Percentiles rank a stretch among this genome's conserved stretches.
phyloP scores from a whole-genome alignment of 257 asterid genomes.

The Gentiana dahurica region DNA sequence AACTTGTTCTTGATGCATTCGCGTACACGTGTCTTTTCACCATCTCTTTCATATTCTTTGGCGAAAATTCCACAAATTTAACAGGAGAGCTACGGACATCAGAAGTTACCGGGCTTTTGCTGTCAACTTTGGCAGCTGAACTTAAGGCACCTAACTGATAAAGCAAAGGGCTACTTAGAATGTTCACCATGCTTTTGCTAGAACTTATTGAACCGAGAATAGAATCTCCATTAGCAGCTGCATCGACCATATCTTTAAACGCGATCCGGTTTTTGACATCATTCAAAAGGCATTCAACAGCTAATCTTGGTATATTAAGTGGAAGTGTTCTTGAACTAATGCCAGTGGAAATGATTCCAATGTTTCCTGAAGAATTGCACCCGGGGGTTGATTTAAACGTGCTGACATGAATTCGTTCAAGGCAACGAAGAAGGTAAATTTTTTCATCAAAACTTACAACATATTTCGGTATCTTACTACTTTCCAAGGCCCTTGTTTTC shows the following conservation, averaged over 20 bases:
- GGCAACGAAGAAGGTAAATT: constrained; percentile 46
- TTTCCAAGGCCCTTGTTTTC: constrained; percentile 20
- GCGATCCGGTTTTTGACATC: background rate
- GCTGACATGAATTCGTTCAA: constrained; percentile 43
- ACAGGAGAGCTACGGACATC: constrained; percentile 21
- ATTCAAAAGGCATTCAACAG: constrained; percentile 23
- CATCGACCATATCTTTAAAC: constrained; percentile 9
- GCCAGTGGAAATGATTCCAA: constrained; percentile 23
- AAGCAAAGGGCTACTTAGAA: constrained; percentile 62
- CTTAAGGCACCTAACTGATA: constrained; percentile 30
- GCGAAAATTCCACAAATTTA: constrained; percentile 11
- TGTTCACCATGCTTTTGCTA: constrained; percentile 67
- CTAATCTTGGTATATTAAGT: constrained; percentile 23
- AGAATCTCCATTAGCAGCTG: constrained; percentile 20
- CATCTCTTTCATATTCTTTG: constrained; percentile 28
- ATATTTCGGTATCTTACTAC: constrained; percentile 42
- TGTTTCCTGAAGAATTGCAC: constrained; percentile 27
- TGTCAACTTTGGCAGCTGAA: constrained; percentile 12
- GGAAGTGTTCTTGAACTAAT: constrained; percentile 22
- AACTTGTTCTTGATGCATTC: constrained; percentile 57
- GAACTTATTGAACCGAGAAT: constrained; percentile 34
- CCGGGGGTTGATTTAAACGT: constrained; percentile 35
- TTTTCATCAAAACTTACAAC: constrained; percentile 60
- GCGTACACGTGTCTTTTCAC: constrained; percentile 38
- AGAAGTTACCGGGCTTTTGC: constrained; percentile 13